Conservation (phyloP, 306 rosid species). For the Geum urbanum region DNA sequence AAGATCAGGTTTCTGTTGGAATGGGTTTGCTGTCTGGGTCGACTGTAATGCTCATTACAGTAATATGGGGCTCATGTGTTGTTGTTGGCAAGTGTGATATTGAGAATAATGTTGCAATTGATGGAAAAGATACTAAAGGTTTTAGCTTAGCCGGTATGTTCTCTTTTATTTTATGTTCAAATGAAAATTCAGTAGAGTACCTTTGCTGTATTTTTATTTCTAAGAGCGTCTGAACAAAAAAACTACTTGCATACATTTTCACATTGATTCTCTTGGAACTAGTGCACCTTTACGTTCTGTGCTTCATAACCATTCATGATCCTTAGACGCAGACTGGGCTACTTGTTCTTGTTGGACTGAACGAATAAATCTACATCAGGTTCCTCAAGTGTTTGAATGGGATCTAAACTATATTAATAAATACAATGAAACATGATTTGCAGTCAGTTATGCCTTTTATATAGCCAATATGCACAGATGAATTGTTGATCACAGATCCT, state of each 20-base stretch:
- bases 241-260: not conserved
- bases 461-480: not conserved
- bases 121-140: slow-evolving; percentile 38
- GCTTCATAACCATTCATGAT: not conserved
- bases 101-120: slow-evolving; percentile 27
- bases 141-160: slow-evolving; percentile 39
- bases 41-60: slow-evolving; percentile 63
- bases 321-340: not conserved
- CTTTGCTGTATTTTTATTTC: not conserved
- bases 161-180: no score
- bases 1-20: slow-evolving; percentile 69
- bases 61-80: slow-evolving; percentile 66
- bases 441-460: not conserved
- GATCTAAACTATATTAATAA: not conserved
- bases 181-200: not conserved
- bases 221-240: not conserved
- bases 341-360: not conserved
- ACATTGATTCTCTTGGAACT: not conserved
- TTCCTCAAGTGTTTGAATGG: not conserved
- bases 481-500: not conserved
- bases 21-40: slow-evolving; percentile 76
- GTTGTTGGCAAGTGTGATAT: slow-evolving; percentile 61
- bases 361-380: not conserved
- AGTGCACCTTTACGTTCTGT: not conserved
- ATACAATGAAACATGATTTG: not conserved